Percentiles rank a stretch among this genome's conserved stretches.
phyloP scores from a whole-genome alignment of 257 asterid genomes.

The Gentiana dahurica region DNA sequence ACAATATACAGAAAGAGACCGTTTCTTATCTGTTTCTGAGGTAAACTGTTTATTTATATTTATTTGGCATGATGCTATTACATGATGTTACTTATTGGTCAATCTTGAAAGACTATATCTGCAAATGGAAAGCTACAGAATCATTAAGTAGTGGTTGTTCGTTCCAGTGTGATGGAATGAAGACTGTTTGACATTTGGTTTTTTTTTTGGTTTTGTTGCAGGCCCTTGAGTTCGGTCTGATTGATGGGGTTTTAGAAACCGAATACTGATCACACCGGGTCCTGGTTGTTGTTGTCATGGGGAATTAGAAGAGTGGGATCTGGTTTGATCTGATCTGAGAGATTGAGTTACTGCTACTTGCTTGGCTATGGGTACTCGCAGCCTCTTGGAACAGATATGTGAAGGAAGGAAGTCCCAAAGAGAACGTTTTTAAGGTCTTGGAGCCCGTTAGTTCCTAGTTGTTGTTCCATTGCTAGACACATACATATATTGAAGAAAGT shows the following conservation, averaged over 20 bases:
- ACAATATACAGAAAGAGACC: slow-evolving; percentile 75
- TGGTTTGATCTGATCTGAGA: background rate
- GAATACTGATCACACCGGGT: slow-evolving; percentile 33
- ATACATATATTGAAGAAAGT: no score
- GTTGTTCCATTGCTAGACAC: no score
- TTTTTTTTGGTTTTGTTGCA: slow-evolving; percentile 19
- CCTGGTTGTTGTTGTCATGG: no score
- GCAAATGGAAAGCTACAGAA: background rate
- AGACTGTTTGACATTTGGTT: background rate
- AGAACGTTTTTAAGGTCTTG: no score
- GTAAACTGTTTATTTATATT: slow-evolving; percentile 27
- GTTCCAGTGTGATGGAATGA: background rate
- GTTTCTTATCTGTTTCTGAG: slow-evolving; percentile 80
- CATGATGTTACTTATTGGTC: background rate
- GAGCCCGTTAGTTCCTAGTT: no score
- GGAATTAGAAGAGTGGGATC: background rate
- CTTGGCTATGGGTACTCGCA: background rate
- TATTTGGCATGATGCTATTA: background rate
- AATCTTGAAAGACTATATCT: background rate
- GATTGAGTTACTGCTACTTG: background rate
- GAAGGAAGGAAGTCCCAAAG: no score
- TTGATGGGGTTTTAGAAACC: slow-evolving; percentile 84
- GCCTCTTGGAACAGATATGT: background rate
- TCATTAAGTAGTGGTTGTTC: background rate
- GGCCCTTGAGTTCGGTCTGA: slow-evolving; percentile 94